These are phyloP conservation scores for Daldinia sp. DNA, from an alignment of 2,329 filamentous ascomycete species.

Conservation along the genomic window DNA sequence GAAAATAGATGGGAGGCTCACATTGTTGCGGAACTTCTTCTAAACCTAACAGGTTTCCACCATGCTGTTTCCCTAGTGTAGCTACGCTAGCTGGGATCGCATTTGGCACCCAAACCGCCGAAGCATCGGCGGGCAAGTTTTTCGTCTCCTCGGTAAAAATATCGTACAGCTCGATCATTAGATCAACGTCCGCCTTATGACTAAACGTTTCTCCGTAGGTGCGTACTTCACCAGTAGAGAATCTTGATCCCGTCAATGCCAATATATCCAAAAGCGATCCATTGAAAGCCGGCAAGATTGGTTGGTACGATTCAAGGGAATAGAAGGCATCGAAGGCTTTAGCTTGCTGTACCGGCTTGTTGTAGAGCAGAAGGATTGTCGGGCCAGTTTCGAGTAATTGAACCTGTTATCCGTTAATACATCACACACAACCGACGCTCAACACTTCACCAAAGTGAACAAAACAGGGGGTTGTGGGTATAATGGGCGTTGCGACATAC, in stretches of 20 bases:
- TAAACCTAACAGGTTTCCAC: slow-evolving; percentile 40
- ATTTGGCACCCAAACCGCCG: slow-evolving; percentile 42
- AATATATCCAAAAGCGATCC: slow-evolving; percentile 39
- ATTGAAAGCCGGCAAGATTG: slow-evolving; percentile 32
- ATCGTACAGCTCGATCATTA: slow-evolving; percentile 39
- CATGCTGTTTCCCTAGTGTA: slow-evolving; percentile 36
- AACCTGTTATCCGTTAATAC: slow-evolving; percentile 27
- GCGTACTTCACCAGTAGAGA: slow-evolving; percentile 32
- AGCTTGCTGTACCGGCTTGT: slow-evolving; percentile 22
- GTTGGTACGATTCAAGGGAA: slow-evolving; percentile 27
- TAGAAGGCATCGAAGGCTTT: slow-evolving; percentile 41
- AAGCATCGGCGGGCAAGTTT: slow-evolving; percentile 35
- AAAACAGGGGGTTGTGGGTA: neutral
- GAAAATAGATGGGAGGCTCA: slow-evolving; percentile 16
- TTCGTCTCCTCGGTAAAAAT: slow-evolving; percentile 40
- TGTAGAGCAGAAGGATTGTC: slow-evolving; percentile 41
- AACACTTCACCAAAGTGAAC: neutral
- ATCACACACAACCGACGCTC: neutral
- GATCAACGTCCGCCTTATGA: slow-evolving; percentile 32
- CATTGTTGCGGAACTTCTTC: slow-evolving; percentile 41
- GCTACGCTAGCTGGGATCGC: slow-evolving; percentile 40
- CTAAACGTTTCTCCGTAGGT: slow-evolving; percentile 43
- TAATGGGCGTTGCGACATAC: slow-evolving; percentile 18
- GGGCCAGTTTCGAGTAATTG: slow-evolving; percentile 41
- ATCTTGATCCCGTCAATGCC: slow-evolving; percentile 34